These are phyloP conservation scores for Neospora caninum DNA, from an alignment of 169 alveolate genomes.

Conservation along the genomic window DNA sequence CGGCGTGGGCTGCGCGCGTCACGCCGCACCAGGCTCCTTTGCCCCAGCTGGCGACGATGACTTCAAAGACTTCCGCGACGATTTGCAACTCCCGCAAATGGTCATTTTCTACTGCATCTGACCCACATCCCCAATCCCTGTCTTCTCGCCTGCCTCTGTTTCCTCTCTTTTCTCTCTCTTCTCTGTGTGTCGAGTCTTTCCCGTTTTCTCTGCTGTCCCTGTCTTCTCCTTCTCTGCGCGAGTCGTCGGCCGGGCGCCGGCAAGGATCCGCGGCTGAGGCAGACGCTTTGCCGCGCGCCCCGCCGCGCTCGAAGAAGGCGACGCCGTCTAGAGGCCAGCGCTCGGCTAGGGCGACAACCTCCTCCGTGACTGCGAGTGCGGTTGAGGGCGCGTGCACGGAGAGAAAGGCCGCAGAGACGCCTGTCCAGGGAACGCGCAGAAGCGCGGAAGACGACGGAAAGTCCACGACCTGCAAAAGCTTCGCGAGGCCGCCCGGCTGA, in stretches of 20 bases:
- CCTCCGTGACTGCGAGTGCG: neutral
- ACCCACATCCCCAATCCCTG: neutral
- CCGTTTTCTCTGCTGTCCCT: too few relatives aligned
- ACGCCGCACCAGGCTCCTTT: neutral
- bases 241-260: neutral
- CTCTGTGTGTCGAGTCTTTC: neutral
- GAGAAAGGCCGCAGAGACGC: neutral
- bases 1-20: neutral
- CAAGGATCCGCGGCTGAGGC: too few relatives aligned
- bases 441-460: neutral
- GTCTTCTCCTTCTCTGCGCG: neutral
- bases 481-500: slow-evolving; percentile 22
- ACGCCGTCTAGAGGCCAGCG: neutral
- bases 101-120: neutral
- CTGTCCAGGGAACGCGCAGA: neutral
- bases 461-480: neutral
- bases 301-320: too few relatives aligned
- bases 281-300: too few relatives aligned
- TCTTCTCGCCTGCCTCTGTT: neutral
- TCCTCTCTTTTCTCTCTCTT: neutral
- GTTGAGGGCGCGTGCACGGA: neutral
- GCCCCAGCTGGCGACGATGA: neutral
- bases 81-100: neutral
- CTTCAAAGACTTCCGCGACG: neutral
- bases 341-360: neutral